A percentile compares a stretch with the other conserved stretches of the same genome.
phyloP scores from a whole-genome alignment of 352 stramenopile species.

The Bremia lactucae region DNA sequence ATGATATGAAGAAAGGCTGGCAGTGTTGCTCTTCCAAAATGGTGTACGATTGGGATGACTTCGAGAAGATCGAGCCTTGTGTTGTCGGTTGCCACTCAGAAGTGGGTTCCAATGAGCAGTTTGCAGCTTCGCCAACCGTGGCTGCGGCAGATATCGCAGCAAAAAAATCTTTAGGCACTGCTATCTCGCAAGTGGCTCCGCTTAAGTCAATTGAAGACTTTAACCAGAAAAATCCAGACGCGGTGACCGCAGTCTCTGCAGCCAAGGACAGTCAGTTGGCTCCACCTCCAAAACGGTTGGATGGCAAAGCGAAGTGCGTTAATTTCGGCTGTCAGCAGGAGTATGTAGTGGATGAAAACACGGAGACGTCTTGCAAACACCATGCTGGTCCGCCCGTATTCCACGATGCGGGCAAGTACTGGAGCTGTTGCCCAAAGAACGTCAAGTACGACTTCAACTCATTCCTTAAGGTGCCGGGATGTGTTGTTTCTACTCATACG shows the following conservation, averaged over 20 bases:
- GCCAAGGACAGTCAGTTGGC: slow-evolving; percentile 45
- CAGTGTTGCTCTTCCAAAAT: slow-evolving; percentile 83
- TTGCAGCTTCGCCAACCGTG: slow-evolving; percentile 77
- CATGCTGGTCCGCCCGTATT: slow-evolving; percentile 86
- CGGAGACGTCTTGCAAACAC: slow-evolving; percentile 59
- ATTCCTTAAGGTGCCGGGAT: slow-evolving; percentile 86
- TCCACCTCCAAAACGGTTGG: slow-evolving; percentile 38
- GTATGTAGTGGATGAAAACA: slow-evolving; percentile 86
- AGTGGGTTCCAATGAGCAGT: slow-evolving; percentile 51
- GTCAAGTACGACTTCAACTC: slow-evolving; percentile 93
- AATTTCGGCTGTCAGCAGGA: slow-evolving; percentile 89
- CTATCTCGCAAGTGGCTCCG: slow-evolving; percentile 15
- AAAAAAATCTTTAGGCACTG: slow-evolving; percentile 9
- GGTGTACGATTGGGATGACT: slow-evolving; percentile 94
- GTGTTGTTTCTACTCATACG: slow-evolving; percentile 69
- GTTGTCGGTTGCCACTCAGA: slow-evolving; percentile 60
- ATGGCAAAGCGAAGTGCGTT: slow-evolving; percentile 86
- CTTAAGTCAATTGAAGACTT: slow-evolving; percentile 90
- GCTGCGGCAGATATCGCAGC: slow-evolving; percentile 45
- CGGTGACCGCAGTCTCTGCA: slow-evolving; percentile 73
- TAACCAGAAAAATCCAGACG: slow-evolving; percentile 85
- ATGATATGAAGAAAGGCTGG: slow-evolving; percentile 88
- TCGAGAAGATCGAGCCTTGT: slow-evolving; percentile 82
- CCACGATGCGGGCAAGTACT: slow-evolving; percentile 90
- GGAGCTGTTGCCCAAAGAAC: slow-evolving; percentile 87